Evolutionary conservation across 2,329 filamentous ascomycete species (phyloP), one percentile per base, ranked within the genome.

Genomic region (Aureobasidium musti): DNA sequence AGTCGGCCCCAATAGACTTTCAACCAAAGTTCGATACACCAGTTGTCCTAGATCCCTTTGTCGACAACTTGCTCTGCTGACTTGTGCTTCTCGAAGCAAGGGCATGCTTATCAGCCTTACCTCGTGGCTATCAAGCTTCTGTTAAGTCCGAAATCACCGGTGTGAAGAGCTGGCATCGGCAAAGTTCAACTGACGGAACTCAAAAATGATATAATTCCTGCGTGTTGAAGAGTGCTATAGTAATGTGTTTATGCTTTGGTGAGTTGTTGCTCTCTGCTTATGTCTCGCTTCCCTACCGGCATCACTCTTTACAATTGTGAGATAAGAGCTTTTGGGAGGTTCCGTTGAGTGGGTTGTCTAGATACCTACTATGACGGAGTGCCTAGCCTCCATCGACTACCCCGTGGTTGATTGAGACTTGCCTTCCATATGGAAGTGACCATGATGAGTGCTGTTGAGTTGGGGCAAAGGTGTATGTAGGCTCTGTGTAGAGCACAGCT

Each of bases 181-280:
- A 30, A n/a, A 45, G 28, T 47, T 49, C 57, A 37, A 19, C 28
- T 49, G n/a, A 59, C 54, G 14, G 41, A 49, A 49, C 19, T 61
- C 19, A 47, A 37, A 47, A 19, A 17, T 2, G 8, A 54, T 54
- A 5, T 2, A 1, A 37, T 11, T 10, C 26, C 28, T n/a, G n/a
- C n/a, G n/a, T n/a, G n/a, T n/a, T 37, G 19, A 33, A n/a, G 19
- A 37, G 17, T 35, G 11, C 26, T 33, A 35, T 19, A 21, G 2
- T 1, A 6, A 54, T 54, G 3, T 54, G 11, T 23, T 17, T 2
- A 13, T 54, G 13, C 13, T 21, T 37, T 19, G 3, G 8, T 11
- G 1, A 35, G 19, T 10, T 17, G 11, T 21, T 8, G 10, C 4
- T 19, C 17, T 21, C 8, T 21, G 21, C 13, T 49, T 17, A 6